Base-by-base conservation (phyloP, 73 alveolate species). In the Paramecium caudatum region DNA sequence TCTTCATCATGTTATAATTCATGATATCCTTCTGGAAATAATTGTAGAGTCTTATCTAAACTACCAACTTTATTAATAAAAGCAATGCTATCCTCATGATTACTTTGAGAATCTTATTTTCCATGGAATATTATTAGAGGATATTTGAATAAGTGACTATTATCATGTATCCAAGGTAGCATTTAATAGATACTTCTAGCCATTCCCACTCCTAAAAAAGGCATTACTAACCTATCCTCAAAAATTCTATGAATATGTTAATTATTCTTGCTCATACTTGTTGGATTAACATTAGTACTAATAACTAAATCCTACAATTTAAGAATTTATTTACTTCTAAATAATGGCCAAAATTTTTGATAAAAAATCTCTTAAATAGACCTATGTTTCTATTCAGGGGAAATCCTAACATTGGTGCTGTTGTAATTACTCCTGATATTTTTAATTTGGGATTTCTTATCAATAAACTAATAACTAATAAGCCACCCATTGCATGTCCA, bases 401-500 rank as follows among this genome's bases (percentile, higher is more conserved):
- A 17, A 86, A 86, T 37, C 93, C 93, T 21, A 86, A 17, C 0
- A 91, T 68, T 25, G 95, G 95, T 3, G 95, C 83, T 23, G 87
- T 90, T 12, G 90, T 39, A 3, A 91, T 90, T 10, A 55, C 88
- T 10, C 94, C 95, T 27, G 94, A 63, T 17, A 91, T 82, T 17
- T 65, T 91, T 17, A 91, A 46, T 37, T 78, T 30, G 25, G 98
- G 97, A 82, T 96, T 96, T 43, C 96, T 94, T 69, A 93, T 70
- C 12, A 94, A 65, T 65, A 91, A 84, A 6, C 97, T 46, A 9
- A 94, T 78, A 30, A 90, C 61, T 10, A 96, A 74, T 41, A 93
- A 47, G 2, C 96, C 97, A 10, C 99, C 99, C 98, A 96, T 95
- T 46, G 97, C 94, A 47, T 96, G 99, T 1, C 98, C 98, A 82